Percentiles rank a stretch among this genome's conserved stretches.
Conservation (phyloP, 164 flowering plant genomes). For the Buxus sempervirens region DNA sequence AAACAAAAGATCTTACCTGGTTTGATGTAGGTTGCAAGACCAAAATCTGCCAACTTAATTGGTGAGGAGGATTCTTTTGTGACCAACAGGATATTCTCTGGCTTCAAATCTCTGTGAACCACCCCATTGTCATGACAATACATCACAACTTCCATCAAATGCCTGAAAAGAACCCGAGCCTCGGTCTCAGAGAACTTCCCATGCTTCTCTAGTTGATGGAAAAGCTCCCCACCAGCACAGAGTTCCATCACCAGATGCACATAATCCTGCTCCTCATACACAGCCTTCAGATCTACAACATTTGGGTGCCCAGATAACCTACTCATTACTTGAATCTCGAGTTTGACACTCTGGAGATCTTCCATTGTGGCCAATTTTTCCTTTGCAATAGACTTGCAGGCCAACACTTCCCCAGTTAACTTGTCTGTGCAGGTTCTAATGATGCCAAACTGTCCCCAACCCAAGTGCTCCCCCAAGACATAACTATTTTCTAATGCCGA, state of each 20-base stretch:
- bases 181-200: conserved; percentile 40
- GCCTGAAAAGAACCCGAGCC: conserved; percentile 39
- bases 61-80: conserved; percentile 42
- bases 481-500: conserved; percentile 47
- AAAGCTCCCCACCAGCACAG: conserved; percentile 70
- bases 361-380: conserved; percentile 42
- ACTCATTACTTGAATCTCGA: conserved; percentile 61
- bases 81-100: conserved; percentile 56
- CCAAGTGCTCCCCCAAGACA: conserved; percentile 60
- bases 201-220: conserved; percentile 43
- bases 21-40: conserved; percentile 64
- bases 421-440: conserved; percentile 57
- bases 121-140: conserved; percentile 59
- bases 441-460: conserved; percentile 83
- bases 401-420: conserved; percentile 47
- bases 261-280: conserved; percentile 51
- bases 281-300: conserved; percentile 54
- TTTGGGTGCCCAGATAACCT: conserved; percentile 60
- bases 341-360: conserved; percentile 45
- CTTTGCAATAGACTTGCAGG: conserved; percentile 58
- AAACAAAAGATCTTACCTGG: conserved; percentile 43
- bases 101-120: conserved; percentile 65
- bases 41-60: conserved; percentile 60
- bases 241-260: conserved; percentile 71
- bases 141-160: conserved; percentile 47